A percentile compares a stretch with the other conserved stretches of the same genome.
Conservation (phyloP, 345 rosid species). For the Raphanus raphanistrum region DNA sequence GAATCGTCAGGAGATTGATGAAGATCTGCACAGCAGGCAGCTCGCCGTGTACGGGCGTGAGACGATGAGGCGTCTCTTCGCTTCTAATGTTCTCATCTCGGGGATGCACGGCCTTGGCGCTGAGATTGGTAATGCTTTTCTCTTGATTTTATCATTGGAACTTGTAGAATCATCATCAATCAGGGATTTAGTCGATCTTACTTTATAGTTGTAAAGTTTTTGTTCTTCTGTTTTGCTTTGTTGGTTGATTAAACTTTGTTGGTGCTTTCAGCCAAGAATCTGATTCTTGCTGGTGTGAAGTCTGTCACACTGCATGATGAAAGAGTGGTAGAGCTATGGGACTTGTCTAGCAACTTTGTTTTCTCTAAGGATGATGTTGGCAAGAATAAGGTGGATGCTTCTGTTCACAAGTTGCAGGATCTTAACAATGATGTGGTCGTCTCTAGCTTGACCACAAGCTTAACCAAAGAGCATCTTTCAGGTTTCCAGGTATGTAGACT, state of each 20-base stretch:
- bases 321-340: conserved; percentile 64
- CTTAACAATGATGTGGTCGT: conserved; percentile 84
- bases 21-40: conserved; percentile 98
- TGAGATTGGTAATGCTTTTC: conserved; percentile 66
- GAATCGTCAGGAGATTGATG: conserved; percentile 76
- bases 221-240: too few relatives aligned
- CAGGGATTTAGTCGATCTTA: too few relatives aligned
- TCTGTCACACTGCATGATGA: not conserved
- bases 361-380: conserved; percentile 85
- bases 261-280: conserved; percentile 19
- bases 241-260: not conserved
- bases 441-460: conserved; percentile 24
- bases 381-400: conserved; percentile 90
- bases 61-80: conserved; percentile 95
- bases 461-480: conserved; percentile 78
- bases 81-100: conserved; percentile 78
- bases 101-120: conserved; percentile 97
- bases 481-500: conserved; percentile 66
- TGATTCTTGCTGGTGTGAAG: conserved; percentile 1
- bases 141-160: not conserved
- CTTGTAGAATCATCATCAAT: not conserved
- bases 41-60: conserved; percentile 99
- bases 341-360: conserved; percentile 79
- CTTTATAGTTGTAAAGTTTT: too few relatives aligned
- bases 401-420: conserved; percentile 93